Evolutionary conservation across 2,329 filamentous ascomycete genomes (phyloP), one percentile per base, ranked within the genome.

Genomic region (Knoxdaviesia capensis): DNA sequence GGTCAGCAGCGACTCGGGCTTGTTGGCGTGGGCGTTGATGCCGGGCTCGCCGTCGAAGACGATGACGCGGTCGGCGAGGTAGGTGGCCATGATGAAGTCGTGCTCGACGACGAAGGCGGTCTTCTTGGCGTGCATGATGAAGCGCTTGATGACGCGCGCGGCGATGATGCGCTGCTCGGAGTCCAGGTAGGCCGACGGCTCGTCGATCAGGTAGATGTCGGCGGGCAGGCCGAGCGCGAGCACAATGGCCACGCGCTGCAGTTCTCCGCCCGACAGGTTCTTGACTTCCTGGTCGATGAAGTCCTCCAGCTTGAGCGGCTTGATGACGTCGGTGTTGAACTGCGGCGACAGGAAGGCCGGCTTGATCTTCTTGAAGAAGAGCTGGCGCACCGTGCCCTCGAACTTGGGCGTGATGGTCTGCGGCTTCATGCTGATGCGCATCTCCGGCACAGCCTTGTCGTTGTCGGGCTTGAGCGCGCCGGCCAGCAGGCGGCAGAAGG

Each of bases 331-430:
- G 9, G 90, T 98, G 69, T 98, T 90, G 73, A 98, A 98, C 62
- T 98, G 90, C 31, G 90, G 90, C 52, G 79, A 90, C 53, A 98
- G 62, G 74, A 98, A 98, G 34, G 88, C 79, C 47, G 86, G 78
- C 72, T 94, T 94, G 64, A 98, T 98, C 68, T 90, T 88, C 79
- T 98, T 98, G 77, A 96, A 94, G 71, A 98, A 96, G 41, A 98
- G 73, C 62, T 94, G 86, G 48, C 90, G 85, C 45, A 98, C 90
- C 35, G 88, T 98, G 48, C 92, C 90, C 50, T 87, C 80, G 58
- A 94, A 98, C 63, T 94, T 98, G 56, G 90, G 90, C 3, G 87
- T 98, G 55, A 98, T 98, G 55, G 92, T 98, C 68, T 98, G 90
- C 20, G 92, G 92, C 72, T 98, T 98, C 86, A 96, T 92, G 67